Percentiles rank a stretch among this genome's conserved stretches.
Conservation (phyloP, 352 stramenopile species). For the Thraustochytrium striatum region DNA sequence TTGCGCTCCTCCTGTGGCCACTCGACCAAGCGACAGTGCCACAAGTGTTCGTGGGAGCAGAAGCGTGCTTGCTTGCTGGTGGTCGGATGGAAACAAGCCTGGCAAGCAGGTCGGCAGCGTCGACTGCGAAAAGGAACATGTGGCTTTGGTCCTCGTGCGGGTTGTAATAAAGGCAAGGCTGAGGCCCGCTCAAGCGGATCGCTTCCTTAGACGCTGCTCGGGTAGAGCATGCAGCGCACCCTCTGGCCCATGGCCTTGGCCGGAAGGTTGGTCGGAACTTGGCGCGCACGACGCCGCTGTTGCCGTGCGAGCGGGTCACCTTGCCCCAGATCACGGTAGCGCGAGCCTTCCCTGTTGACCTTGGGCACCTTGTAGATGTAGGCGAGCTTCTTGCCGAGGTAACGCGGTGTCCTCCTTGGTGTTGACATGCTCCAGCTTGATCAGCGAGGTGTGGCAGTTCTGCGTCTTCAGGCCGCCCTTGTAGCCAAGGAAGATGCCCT, state of each 20-base stretch:
- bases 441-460: slow-evolving; percentile 93
- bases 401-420: slow-evolving; percentile 98
- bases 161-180: too few relatives aligned
- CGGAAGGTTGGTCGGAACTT: slow-evolving; percentile 98
- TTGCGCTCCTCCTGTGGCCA: too few relatives aligned
- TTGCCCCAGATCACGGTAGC: slow-evolving; percentile 99
- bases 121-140: too few relatives aligned
- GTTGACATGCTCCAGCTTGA: slow-evolving; percentile 98
- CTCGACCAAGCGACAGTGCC: too few relatives aligned
- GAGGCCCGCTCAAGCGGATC: too few relatives aligned
- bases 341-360: slow-evolving; percentile 86
- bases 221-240: slow-evolving; percentile 99
- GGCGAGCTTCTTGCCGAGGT: slow-evolving; percentile 98
- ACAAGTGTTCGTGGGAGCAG: too few relatives aligned
- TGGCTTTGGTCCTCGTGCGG: too few relatives aligned
- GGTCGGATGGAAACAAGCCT: too few relatives aligned
- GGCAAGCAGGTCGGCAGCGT: too few relatives aligned
- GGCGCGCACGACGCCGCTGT: slow-evolving; percentile 95
- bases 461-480: slow-evolving; percentile 74
- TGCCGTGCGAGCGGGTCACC: slow-evolving; percentile 92
- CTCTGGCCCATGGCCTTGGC: slow-evolving; percentile 89
- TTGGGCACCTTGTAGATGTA: slow-evolving; percentile 97
- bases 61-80: too few relatives aligned
- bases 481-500: slow-evolving; percentile 47
- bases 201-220: slow-evolving; percentile 94